phyloP scores from a whole-genome alignment of 179 eudicot species.

The Beta lomatogona region DNA sequence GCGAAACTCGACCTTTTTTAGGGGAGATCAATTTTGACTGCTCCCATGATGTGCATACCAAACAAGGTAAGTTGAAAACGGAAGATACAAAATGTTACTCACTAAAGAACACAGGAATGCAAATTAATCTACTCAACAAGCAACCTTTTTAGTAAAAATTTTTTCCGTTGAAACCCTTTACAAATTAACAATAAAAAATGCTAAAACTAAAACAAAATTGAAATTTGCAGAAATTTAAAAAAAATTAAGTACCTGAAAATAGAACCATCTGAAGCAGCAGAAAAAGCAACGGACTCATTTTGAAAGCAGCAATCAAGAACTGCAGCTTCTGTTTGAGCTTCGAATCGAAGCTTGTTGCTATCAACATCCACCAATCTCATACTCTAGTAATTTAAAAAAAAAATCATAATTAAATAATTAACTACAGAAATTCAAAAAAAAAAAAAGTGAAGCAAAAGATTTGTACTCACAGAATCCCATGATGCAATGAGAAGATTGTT shows the following conservation, averaged over 20 bases:
- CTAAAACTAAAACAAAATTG: neutral
- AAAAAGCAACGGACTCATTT: constrained; percentile 49
- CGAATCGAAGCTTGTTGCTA: constrained; percentile 43
- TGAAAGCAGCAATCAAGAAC: constrained; percentile 87
- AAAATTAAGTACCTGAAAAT: constrained; percentile 48
- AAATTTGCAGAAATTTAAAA: neutral
- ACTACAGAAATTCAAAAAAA: neutral
- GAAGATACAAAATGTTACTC: no score
- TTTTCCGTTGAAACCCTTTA: neutral
- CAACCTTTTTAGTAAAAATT: no score
- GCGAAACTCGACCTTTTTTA: neutral
- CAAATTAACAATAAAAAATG: neutral
- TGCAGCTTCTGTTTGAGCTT: constrained; percentile 57
- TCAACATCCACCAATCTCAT: constrained; percentile 75
- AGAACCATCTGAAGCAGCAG: constrained; percentile 66
- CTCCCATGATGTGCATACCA: neutral
- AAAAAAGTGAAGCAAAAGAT: neutral
- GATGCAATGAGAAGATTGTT: constrained; percentile 84
- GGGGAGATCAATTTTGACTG: neutral
- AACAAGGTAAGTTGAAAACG: neutral
- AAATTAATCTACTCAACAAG: no score
- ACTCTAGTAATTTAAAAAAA: constrained; percentile 34
- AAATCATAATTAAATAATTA: neutral
- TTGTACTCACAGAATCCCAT: constrained; percentile 76
- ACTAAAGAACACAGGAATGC: no score